Evolutionary conservation across 2,329 filamentous ascomycete genomes (phyloP), one percentile per base, ranked within the genome.

Genomic region (Penicillium sp.): DNA sequence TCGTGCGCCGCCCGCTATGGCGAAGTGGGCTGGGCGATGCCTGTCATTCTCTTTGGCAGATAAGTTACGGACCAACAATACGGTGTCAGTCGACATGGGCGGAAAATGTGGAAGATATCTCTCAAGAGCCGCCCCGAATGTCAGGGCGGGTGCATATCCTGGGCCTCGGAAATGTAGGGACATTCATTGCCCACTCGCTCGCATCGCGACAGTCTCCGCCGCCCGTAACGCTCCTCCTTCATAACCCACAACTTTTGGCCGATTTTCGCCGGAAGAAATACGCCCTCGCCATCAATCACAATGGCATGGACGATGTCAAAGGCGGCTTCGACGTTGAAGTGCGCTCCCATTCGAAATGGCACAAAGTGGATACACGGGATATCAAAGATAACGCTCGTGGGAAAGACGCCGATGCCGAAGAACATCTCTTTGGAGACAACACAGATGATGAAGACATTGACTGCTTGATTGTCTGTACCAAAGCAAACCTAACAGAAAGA

Each of bases 81-180:
- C 58, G 62, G 40, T 54, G 41, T 18, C 16, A 54, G 18, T 61
- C 65, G 34, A 61, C 61, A 38, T 65, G 60, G 59, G 51, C 55
- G 39, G 60, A 65, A 42, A 57, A 65, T 32, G 46, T 44, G 20
- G 50, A 61, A 10, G 58, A 64, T 23, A 29, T 51, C 39, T 51
- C 59, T 6, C 41, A 41, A 23, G 52, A 55, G 10, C 45, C 54
- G 14, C 50, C 49, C 27, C 54, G 55, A 27, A 46, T 68, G 31
- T 65, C 64, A 6, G 67, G 72, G 49, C 77, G 83, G 27, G 84
- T 95, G 51, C 82, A 93, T 61, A 77, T 96, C 39, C 71, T 95
- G 3, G 90, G 91, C 9, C 64, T 86, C 9, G 90, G 90, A 28
- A 94, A 89, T 62, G 75, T 95, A 10, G 90, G 89, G 11, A 81